Percentiles rank a stretch among this genome's conserved stretches.
Conservation (phyloP, 805 yeast genomes). For the Candida endomychidarum region DNA sequence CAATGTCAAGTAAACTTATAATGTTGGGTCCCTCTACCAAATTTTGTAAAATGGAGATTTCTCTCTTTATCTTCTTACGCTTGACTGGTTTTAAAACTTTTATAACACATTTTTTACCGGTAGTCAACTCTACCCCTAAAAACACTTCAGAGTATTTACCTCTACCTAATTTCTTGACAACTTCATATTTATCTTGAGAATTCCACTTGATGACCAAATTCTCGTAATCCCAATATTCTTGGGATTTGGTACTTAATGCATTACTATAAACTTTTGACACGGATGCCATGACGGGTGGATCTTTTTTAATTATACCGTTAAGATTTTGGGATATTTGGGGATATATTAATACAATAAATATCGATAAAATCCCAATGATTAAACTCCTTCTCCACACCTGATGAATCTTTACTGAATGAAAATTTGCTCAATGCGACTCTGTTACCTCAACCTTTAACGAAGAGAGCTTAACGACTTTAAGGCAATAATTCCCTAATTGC, state of each 20-base stretch:
- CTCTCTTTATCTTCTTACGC: slow-evolving; percentile 88
- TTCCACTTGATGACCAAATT: slow-evolving; percentile 80
- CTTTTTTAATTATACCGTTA: neutral
- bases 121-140: slow-evolving; percentile 68
- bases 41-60: slow-evolving; percentile 82
- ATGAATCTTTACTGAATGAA: slow-evolving; percentile 3
- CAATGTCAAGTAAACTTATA: slow-evolving; percentile 74
- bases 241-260: slow-evolving; percentile 73
- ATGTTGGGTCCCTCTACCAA: slow-evolving; percentile 82
- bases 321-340: neutral
- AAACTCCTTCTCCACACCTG: slow-evolving; percentile 5
- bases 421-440: neutral
- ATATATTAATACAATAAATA: slow-evolving; percentile 1
- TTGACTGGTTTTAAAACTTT: slow-evolving; percentile 93
- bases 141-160: slow-evolving; percentile 95
- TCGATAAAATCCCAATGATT: slow-evolving; percentile 4
- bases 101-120: slow-evolving; percentile 70
- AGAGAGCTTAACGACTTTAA: too few relatives aligned
- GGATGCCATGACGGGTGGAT: slow-evolving; percentile 34
- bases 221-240: slow-evolving; percentile 82
- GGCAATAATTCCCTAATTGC: too few relatives aligned
- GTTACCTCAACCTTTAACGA: too few relatives aligned
- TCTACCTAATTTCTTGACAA: slow-evolving; percentile 79
- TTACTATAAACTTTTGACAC: slow-evolving; percentile 79
- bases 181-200: slow-evolving; percentile 79